Percentiles rank a stretch among this genome's conserved stretches.
These are phyloP conservation scores for Penicillium olsonii DNA, from an alignment of 2,329 filamentous ascomycete species.

Conservation along the genomic window DNA sequence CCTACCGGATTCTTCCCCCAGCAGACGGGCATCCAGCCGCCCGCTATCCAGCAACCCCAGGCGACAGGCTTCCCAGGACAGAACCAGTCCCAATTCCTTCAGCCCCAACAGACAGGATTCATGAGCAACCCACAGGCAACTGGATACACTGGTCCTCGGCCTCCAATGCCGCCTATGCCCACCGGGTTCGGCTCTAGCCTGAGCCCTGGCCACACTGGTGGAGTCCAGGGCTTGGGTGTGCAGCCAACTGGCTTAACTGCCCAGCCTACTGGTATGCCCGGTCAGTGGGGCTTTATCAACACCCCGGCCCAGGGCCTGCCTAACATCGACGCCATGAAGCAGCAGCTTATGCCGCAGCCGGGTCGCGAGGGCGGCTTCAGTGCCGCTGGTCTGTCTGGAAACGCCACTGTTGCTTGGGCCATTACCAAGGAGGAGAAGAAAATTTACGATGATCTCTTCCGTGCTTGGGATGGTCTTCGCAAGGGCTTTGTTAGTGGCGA, in stretches of 20 bases:
- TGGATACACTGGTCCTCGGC: slow-evolving; percentile 77
- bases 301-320: slow-evolving; percentile 84
- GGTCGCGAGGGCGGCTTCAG: slow-evolving; percentile 86
- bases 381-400: slow-evolving; percentile 83
- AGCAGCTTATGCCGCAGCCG: slow-evolving; percentile 95
- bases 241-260: slow-evolving; percentile 87
- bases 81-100: slow-evolving; percentile 56
- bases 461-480: slow-evolving; percentile 90
- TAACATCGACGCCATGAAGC: slow-evolving; percentile 88
- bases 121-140: slow-evolving; percentile 71
- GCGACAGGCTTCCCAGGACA: slow-evolving; percentile 50
- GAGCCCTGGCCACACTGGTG: slow-evolving; percentile 66
- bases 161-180: slow-evolving; percentile 81
- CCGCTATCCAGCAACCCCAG: slow-evolving; percentile 64
- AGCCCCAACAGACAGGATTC: slow-evolving; percentile 71
- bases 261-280: slow-evolving; percentile 90
- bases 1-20: slow-evolving; percentile 57
- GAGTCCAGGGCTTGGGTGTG: slow-evolving; percentile 70
- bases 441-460: slow-evolving; percentile 92
- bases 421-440: slow-evolving; percentile 99
- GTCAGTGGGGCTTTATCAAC: slow-evolving; percentile 98
- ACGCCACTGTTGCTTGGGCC: slow-evolving; percentile 95
- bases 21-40: slow-evolving; percentile 68
- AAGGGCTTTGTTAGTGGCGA: slow-evolving; percentile 91
- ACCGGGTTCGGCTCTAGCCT: slow-evolving; percentile 66